These are phyloP conservation scores for Nicotiana knightiana DNA, from an alignment of 257 asterid genomes.

Conservation along the genomic window DNA sequence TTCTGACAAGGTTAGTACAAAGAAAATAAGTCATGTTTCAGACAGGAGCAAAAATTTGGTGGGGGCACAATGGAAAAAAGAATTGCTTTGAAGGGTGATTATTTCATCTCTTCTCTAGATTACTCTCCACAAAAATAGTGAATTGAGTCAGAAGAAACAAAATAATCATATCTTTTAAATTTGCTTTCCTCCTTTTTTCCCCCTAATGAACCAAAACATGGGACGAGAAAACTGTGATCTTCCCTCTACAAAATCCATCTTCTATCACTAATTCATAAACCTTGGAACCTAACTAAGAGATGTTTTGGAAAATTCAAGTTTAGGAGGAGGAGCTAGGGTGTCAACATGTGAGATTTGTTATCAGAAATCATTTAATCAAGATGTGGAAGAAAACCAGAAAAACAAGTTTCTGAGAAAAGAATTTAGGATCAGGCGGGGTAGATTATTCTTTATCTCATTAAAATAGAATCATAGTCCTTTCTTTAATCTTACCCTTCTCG, in stretches of 20 bases:
- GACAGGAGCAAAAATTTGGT: background rate
- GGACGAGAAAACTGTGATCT: background rate
- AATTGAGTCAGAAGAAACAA: background rate
- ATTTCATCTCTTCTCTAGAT: background rate
- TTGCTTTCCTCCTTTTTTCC: background rate
- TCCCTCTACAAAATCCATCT: background rate
- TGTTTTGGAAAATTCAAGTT: background rate
- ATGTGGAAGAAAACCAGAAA: background rate
- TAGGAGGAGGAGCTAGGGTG: background rate
- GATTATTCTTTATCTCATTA: too few relatives aligned
- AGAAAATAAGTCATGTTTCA: background rate
- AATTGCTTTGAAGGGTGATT: background rate
- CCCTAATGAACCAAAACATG: background rate
- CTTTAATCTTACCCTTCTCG: background rate
- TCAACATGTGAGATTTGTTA: background rate
- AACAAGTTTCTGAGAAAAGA: background rate
- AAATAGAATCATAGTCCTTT: background rate
- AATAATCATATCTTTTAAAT: background rate
- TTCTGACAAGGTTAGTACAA: background rate
- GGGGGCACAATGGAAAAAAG: background rate
- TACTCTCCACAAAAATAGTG: background rate
- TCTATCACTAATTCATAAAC: background rate
- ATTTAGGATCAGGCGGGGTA: too few relatives aligned
- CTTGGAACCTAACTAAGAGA: background rate
- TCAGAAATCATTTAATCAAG: background rate